These are phyloP conservation scores for Nakazawaea populi DNA, from an alignment of 805 yeast species.

Conservation along the genomic window DNA sequence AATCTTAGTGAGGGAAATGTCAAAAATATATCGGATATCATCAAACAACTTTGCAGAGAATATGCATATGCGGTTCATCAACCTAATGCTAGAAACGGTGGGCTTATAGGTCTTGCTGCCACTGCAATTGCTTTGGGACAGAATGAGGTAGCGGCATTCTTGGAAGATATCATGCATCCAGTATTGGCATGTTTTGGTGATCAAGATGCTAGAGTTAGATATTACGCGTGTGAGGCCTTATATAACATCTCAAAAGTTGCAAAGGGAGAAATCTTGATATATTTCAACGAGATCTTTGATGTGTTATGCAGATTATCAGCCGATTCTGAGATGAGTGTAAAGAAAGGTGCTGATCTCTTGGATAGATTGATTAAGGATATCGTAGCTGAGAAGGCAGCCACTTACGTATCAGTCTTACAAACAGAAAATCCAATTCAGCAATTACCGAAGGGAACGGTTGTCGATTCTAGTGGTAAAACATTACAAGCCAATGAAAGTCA, in stretches of 20 bases:
- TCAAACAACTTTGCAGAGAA: slow-evolving; percentile 70
- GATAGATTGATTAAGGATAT: slow-evolving; percentile 91
- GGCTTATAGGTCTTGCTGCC: slow-evolving; percentile 92
- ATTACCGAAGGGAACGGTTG: slow-evolving; percentile 32
- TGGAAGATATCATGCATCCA: slow-evolving; percentile 86
- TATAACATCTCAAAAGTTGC: slow-evolving; percentile 97
- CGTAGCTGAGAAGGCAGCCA: slow-evolving; percentile 89
- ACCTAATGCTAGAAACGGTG: slow-evolving; percentile 90
- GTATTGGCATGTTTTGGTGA: slow-evolving; percentile 94
- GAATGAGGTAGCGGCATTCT: slow-evolving; percentile 73
- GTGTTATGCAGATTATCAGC: slow-evolving; percentile 85
- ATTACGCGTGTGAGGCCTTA: slow-evolving; percentile 93
- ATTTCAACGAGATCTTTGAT: slow-evolving; percentile 93
- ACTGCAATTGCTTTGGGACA: slow-evolving; percentile 90
- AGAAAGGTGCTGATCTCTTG: slow-evolving; percentile 90
- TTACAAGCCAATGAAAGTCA: slow-evolving; percentile 56
- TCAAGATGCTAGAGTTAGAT: slow-evolving; percentile 94
- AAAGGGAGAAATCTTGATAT: slow-evolving; percentile 84
- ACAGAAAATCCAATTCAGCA: slow-evolving; percentile 27
- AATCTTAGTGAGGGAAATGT: slow-evolving; percentile 56
- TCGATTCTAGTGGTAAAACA: slow-evolving; percentile 54
- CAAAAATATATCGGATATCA: slow-evolving; percentile 53
- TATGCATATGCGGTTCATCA: slow-evolving; percentile 80
- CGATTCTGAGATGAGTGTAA: slow-evolving; percentile 85
- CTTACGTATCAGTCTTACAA: slow-evolving; percentile 71